Conservation (phyloP, 306 rosid genomes). For the Dryas octopetala region DNA sequence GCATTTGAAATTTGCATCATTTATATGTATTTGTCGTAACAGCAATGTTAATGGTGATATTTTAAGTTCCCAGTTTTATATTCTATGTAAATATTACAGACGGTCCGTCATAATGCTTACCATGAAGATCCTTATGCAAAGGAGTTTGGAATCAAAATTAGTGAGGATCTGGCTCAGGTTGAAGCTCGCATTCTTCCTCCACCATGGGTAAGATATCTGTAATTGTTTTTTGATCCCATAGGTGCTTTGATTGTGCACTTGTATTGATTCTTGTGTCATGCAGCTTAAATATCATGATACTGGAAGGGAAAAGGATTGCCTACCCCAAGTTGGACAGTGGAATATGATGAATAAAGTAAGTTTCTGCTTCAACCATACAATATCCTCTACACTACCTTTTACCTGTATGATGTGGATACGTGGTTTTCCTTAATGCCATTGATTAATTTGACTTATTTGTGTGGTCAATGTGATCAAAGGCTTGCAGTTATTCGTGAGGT, state of each 20-base stretch:
- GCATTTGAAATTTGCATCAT: too few relatives aligned
- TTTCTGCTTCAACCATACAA: background rate
- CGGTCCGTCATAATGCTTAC: slow-evolving; percentile 84
- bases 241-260: background rate
- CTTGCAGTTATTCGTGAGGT: too few relatives aligned
- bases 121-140: slow-evolving; percentile 77
- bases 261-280: slow-evolving; percentile 8
- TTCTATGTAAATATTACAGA: slow-evolving; percentile 39
- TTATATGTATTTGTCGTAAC: too few relatives aligned
- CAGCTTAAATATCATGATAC: slow-evolving; percentile 96
- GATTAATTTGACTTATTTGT: background rate
- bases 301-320: slow-evolving; percentile 89
- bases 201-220: slow-evolving; percentile 63
- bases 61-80: background rate
- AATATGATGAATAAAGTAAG: slow-evolving; percentile 96
- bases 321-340: slow-evolving; percentile 99
- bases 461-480: background rate
- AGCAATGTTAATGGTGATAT: background rate
- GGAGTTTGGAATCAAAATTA: slow-evolving; percentile 90
- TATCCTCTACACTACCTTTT: background rate
- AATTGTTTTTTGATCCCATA: background rate
- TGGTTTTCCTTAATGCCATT: background rate
- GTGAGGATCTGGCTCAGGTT: slow-evolving; percentile 86
- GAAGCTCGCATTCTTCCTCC: slow-evolving; percentile 98
- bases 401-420: background rate